Base-by-base conservation (phyloP, 2,329 filamentous ascomycete species). In the Bipolaris oryzae region DNA sequence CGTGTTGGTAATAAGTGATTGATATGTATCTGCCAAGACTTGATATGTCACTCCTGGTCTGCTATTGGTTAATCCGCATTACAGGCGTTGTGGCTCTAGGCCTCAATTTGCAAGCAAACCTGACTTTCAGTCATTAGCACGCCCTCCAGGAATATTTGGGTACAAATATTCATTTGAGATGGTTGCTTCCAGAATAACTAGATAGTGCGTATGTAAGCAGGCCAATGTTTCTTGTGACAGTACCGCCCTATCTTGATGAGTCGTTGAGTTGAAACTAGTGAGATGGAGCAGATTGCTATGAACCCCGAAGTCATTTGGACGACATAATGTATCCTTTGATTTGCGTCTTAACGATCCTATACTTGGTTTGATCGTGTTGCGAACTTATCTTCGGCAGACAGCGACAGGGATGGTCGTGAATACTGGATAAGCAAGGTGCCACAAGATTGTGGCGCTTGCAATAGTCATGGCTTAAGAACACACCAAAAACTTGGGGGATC, bases 151-250 rank as follows among this genome's bases (percentile, higher is more conserved):
- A 31, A 31, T 2, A 13, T 31, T 11, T 13, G 1, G 10, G 10
- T 7, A 11, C 3, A 11, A 31, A 31, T 3, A 31, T 13, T 3
- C 10, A 31, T 13, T 31, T 5, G 4, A 11, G 28, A 13, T 13
- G 1, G 3, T 1, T 13, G 11, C 1, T 13, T 31, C 28, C 5
- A 11, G 10, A 31, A 31, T 11, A 31, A 5, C 10, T 31, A 3
- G 5, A 31, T 11, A 13, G 25, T 10, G 1, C 10, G 28, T 31
- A 31, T 3, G 84, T 83, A 0, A 84, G 83, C 13, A 86, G 74
- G 61, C 86, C 85, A 60, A 89, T 77, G 1, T 85, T 86, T 2
- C 80, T 81, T 7, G 75, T 74, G 52, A 89, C 83, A 0, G 85
- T 87, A 38, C 86, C 87, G 23, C 87, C 87, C 84, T 84, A 57